Base-by-base conservation (phyloP, 2,329 filamentous ascomycete genomes). In the Fusarium sp. region DNA sequence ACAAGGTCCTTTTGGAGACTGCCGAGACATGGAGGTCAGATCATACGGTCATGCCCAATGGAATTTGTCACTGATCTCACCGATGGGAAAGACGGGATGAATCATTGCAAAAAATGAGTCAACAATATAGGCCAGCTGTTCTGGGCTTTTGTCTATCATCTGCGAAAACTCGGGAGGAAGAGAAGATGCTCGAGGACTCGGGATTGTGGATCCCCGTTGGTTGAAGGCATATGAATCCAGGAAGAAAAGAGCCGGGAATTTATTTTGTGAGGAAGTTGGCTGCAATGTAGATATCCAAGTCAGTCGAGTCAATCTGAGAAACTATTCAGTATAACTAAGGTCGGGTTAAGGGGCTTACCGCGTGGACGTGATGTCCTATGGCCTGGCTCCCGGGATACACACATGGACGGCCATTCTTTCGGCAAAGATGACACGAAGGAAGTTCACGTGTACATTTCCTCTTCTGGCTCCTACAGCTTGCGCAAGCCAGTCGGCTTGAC, bases 391-490 rank as follows among this genome's bases (percentile, higher is more conserved):
- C 47, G 10, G 63, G 66, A 57, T 69, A 69, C 32, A 40, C 57
- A 33, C 66, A 69, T 20, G 8, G 37, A 4, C 63, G 27, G 2
- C 45, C 33, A 32, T 62, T 66, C 10, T 66, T 69, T 4, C 38
- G 63, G 20, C 66, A 69, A 5, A 69, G 56, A 11, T 65, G 40
- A 17, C 66, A 69, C 9, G 62, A 50, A 3, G 66, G 66, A 14
- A 69, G 56, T 27, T 69, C 63, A 12, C 66, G 66, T 12, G 35
- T 66, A 33, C 66, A 69, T 50, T 62, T 69, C 12, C 66, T 57
- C 45, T 69, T 69, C 57, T 69, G 66, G 33, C 35, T 69, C 4
- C 63, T 63, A n/a, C 66, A 69, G 6, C 47, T 66, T 8, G 27
- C 10, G 15, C 66, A 69, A 38, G 66, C 50, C 32, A 65, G 25